A percentile compares a stretch with the other conserved stretches of the same genome.
Evolutionary conservation across 2,329 filamentous ascomycete genomes (phyloP).

Genomic region (Seiridium unicorne): DNA sequence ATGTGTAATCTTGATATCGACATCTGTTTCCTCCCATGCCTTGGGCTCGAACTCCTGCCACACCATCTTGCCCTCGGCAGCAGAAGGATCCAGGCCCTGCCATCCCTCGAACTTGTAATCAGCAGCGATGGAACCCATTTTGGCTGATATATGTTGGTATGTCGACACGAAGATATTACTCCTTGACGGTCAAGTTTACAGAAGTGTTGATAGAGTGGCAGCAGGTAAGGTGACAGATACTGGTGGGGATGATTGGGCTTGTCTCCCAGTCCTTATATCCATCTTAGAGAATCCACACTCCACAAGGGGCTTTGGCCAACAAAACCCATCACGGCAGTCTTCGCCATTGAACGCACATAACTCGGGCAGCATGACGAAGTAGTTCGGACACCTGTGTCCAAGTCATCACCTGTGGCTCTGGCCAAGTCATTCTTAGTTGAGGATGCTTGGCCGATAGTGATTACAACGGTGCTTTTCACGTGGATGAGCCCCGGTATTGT

Average conservation of each 20-base stretch:
- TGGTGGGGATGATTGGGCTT: background rate
- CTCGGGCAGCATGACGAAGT: background rate
- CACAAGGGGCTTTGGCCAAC: background rate
- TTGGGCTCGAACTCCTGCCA: conserved; percentile 39
- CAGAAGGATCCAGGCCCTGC: conserved; percentile 11
- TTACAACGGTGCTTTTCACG: background rate
- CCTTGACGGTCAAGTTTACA: too few species aligned
- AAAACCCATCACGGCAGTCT: background rate
- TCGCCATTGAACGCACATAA: background rate
- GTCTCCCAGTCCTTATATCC: background rate
- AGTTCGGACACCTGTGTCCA: background rate
- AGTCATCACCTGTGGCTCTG: background rate
- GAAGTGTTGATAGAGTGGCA: too few species aligned
- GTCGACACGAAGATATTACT: too few species aligned
- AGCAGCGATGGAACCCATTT: background rate
- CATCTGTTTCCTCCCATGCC: conserved; percentile 30
- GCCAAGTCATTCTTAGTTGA: too few species aligned
- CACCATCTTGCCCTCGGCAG: conserved; percentile 14
- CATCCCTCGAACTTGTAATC: conserved; percentile 16
- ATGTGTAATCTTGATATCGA: conserved; percentile 4
- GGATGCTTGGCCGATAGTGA: too few species aligned
- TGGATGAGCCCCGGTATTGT: background rate
- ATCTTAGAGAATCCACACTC: too few species aligned
- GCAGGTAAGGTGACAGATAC: background rate
- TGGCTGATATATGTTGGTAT: background rate